phyloP scores from a whole-genome alignment of 345 rosid genomes.

The Citrus australasica region DNA sequence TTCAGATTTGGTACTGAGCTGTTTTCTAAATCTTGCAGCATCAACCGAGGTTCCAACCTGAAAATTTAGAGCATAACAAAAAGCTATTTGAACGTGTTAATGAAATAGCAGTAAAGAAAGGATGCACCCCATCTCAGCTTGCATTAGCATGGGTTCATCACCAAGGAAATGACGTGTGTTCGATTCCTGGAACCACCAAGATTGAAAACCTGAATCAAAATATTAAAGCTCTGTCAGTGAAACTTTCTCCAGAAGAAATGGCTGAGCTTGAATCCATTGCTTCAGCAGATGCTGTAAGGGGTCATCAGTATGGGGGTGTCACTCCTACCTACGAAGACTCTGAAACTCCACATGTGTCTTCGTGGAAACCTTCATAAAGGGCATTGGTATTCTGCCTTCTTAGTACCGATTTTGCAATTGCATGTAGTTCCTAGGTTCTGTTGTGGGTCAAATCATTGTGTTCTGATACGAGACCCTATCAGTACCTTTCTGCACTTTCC shows the following conservation, averaged over 20 bases:
- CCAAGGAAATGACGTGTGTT: constrained; percentile 62
- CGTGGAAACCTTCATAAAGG: constrained; percentile 36
- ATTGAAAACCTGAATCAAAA: constrained; percentile 39
- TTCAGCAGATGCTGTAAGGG: constrained; percentile 14
- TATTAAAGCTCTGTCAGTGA: constrained; percentile 19
- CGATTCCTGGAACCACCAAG: constrained; percentile 64
- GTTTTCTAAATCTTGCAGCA: constrained; percentile 20
- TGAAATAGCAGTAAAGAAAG: constrained; percentile 43
- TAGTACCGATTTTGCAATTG: background rate
- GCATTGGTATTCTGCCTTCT: background rate
- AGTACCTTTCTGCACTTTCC: no score
- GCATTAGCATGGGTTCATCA: constrained; percentile 73
- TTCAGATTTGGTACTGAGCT: background rate
- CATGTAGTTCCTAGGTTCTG: no score
- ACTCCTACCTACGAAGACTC: constrained; percentile 24
- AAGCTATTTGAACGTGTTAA: constrained; percentile 41
- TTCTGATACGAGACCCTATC: no score
- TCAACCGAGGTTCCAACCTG: constrained; percentile 55
- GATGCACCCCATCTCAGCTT: constrained; percentile 58
- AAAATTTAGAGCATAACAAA: constrained; percentile 58
- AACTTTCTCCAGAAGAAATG: constrained; percentile 18
- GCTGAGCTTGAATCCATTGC: constrained; percentile 28
- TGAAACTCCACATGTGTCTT: constrained; percentile 53
- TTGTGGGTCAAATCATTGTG: no score
- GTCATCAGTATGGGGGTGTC: constrained; percentile 17